These are phyloP conservation scores for Arthrobotrys sinensis DNA, from an alignment of 2,329 filamentous ascomycete genomes.

Conservation along the genomic window DNA sequence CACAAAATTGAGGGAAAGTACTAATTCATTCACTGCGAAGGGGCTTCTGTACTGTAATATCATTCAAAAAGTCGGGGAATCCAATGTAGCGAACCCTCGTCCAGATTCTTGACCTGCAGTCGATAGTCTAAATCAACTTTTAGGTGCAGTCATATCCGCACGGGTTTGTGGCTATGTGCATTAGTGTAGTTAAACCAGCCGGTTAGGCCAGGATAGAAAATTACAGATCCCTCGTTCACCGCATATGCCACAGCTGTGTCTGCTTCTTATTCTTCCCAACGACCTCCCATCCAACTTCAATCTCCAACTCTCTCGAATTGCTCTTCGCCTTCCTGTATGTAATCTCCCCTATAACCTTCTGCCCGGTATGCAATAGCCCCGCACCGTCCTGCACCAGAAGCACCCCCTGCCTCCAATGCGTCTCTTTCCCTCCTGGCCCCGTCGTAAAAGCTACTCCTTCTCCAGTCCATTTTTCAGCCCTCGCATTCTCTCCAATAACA, in stretches of 20 bases:
- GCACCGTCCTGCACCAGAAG: conserved; percentile 76
- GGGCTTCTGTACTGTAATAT: too few species aligned
- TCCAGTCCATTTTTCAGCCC: conserved; percentile 74
- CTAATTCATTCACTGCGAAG: too few species aligned
- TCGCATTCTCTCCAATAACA: conserved; percentile 71
- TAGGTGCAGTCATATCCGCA: too few species aligned
- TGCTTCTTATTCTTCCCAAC: conserved; percentile 69
- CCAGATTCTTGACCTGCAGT: too few species aligned
- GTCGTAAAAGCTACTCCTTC: conserved; percentile 89
- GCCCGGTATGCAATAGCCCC: conserved; percentile 71
- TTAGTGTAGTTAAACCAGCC: too few species aligned
- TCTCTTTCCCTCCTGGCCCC: conserved; percentile 80
- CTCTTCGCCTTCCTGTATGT: conserved; percentile 79
- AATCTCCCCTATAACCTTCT: conserved; percentile 77
- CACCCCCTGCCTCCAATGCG: conserved; percentile 92
- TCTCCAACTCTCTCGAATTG: conserved; percentile 78
- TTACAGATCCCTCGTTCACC: conserved; percentile 2
- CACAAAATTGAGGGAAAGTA: too few species aligned
- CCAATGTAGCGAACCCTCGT: too few species aligned
- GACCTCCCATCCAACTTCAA: conserved; percentile 76
- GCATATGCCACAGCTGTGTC: conserved; percentile 69
- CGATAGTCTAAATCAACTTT: too few species aligned
- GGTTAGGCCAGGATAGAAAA: background rate
- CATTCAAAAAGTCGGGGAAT: too few species aligned
- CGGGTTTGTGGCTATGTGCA: too few species aligned